Evolutionary conservation across 1,284 basidiomycete species (phyloP).

Genomic region (Rhodotorula mucilaginosa): DNA sequence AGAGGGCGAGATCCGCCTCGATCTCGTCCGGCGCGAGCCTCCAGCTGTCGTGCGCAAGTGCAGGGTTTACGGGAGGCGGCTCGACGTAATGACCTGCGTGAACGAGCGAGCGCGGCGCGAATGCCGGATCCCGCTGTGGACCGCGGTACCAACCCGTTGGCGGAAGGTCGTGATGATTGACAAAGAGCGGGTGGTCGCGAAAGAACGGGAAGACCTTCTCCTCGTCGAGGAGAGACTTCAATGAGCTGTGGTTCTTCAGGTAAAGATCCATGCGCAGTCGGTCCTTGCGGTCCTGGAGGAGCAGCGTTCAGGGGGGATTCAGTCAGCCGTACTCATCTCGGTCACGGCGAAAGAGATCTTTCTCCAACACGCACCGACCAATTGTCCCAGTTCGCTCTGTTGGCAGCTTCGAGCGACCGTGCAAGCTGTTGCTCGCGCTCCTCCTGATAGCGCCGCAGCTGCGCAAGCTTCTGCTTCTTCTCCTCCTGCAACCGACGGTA

Average conservation of each 20-base stretch:
- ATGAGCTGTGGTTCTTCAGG: conserved; percentile 24
- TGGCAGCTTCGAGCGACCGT: conserved; percentile 2
- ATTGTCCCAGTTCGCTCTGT: conserved; percentile 14
- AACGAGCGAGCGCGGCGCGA: conserved; percentile 15
- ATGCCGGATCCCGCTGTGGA: conserved; percentile 19
- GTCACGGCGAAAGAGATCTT: background rate
- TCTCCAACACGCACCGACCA: conserved; percentile 18
- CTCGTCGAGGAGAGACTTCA: conserved; percentile 27
- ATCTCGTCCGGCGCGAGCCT: conserved; percentile 22
- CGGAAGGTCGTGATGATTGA: conserved; percentile 28
- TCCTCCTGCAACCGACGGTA: conserved; percentile 16
- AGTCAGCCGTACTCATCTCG: background rate
- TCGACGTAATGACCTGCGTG: conserved; percentile 30
- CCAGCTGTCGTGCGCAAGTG: conserved; percentile 26
- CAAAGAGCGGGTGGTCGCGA: conserved; percentile 33
- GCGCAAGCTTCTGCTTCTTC: conserved; percentile 20
- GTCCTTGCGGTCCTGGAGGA: conserved; percentile 25
- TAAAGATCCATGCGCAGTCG: conserved; percentile 23
- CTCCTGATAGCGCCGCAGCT: conserved; percentile 10
- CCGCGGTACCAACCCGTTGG: conserved; percentile 25
- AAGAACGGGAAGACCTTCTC: conserved; percentile 31
- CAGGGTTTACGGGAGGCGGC: conserved; percentile 27
- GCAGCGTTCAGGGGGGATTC: no score
- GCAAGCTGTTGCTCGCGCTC: conserved; percentile 16
- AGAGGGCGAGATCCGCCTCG: conserved; percentile 30